Percentiles rank a stretch among this genome's conserved stretches.
These are phyloP conservation scores for Populus alba DNA, from an alignment of 345 rosid genomes.

Conservation along the genomic window DNA sequence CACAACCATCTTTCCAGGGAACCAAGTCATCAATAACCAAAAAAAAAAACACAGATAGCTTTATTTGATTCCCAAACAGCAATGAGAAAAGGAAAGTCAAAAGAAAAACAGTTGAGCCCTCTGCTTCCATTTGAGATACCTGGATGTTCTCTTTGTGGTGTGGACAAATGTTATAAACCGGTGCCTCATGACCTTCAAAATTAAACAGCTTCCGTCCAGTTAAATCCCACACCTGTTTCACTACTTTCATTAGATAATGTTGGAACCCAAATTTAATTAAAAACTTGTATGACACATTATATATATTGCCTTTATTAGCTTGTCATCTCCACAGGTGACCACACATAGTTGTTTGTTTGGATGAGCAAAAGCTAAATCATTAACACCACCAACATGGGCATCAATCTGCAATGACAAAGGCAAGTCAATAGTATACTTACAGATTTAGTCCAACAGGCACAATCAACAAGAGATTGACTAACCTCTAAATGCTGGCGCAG, in stretches of 20 bases:
- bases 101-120: slow-evolving; percentile 3
- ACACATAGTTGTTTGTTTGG: slow-evolving; percentile 76
- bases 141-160: slow-evolving; percentile 86
- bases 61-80: neutral
- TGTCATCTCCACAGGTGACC: slow-evolving; percentile 91
- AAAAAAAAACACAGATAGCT: neutral
- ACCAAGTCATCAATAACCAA: neutral
- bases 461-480: slow-evolving; percentile 10
- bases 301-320: slow-evolving; percentile 65
- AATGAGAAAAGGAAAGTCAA: neutral
- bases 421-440: slow-evolving; percentile 16
- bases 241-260: slow-evolving; percentile 25
- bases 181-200: slow-evolving; percentile 88
- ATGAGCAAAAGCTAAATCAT: slow-evolving; percentile 83
- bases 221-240: slow-evolving; percentile 83
- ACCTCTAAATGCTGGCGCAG: slow-evolving; percentile 64
- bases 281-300: neutral
- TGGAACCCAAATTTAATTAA: slow-evolving; percentile 9
- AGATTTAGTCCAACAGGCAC: slow-evolving; percentile 1
- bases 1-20: neutral
- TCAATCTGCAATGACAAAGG: slow-evolving; percentile 55
- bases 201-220: slow-evolving; percentile 53
- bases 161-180: slow-evolving; percentile 83
- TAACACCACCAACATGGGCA: slow-evolving; percentile 81
- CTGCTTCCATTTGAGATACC: slow-evolving; percentile 38